Evolutionary conservation across 108 stramenopile genomes (phyloP).

Genomic region (Pseudonitzschia multiseries): DNA sequence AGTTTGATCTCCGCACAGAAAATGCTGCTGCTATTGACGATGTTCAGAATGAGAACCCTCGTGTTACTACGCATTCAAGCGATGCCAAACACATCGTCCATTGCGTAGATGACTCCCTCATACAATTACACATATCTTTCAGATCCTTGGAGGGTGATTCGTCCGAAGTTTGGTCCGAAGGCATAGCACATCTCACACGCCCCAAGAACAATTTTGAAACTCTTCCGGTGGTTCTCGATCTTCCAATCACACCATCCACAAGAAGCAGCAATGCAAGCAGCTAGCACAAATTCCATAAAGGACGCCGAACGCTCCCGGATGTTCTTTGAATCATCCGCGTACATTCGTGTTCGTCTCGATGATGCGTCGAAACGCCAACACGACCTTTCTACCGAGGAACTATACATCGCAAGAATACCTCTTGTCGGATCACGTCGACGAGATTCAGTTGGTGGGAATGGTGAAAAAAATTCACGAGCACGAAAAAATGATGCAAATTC

Average conservation of each 20-base stretch:
- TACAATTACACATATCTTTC: slow-evolving; percentile 30
- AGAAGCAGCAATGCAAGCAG: not conserved
- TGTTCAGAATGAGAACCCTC: not conserved
- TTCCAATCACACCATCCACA: slow-evolving; percentile 17
- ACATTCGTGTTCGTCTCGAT: slow-evolving; percentile 32
- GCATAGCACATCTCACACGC: slow-evolving; percentile 31
- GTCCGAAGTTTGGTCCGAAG: slow-evolving; percentile 19
- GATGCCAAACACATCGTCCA: slow-evolving; percentile 7
- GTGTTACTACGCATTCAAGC: not conserved
- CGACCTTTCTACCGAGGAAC: not conserved
- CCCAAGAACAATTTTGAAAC: slow-evolving; percentile 21
- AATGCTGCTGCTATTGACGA: not conserved
- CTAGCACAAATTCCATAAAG: not conserved
- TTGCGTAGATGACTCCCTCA: not conserved
- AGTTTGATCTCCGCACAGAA: slow-evolving; percentile 12
- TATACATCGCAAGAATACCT: not conserved
- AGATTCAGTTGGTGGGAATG: slow-evolving; percentile 23
- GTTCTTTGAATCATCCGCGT: slow-evolving; percentile 23
- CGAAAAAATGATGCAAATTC: slow-evolving; percentile 14
- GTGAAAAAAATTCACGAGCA: slow-evolving; percentile 23
- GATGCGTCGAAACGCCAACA: slow-evolving; percentile 1
- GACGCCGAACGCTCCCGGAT: not conserved
- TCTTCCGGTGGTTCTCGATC: slow-evolving; percentile 29
- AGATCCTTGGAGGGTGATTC: slow-evolving; percentile 8
- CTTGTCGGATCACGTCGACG: slow-evolving; percentile 13